Evolutionary conservation across 2,329 filamentous ascomycete species (phyloP).

Genomic region (Phialemoniopsis sp.): DNA sequence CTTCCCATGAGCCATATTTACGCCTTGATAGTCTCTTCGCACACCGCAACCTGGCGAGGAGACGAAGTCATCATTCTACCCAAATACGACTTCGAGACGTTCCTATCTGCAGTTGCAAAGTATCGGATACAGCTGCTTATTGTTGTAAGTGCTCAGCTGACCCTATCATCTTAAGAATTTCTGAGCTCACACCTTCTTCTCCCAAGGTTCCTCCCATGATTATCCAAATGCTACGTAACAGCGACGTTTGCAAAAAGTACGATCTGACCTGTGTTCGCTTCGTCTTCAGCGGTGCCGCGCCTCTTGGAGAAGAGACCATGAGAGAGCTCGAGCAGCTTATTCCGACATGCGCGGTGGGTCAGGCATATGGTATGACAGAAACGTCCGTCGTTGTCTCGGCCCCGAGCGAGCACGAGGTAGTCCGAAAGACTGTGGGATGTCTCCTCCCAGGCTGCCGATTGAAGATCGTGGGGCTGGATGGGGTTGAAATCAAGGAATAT

Average conservation of each 20-base stretch:
- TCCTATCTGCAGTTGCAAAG: constrained; percentile 59
- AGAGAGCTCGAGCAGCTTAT: constrained; percentile 57
- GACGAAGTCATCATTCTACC: constrained; percentile 70
- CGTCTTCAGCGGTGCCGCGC: constrained; percentile 74
- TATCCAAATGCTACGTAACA: constrained; percentile 67
- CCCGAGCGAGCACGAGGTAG: constrained; percentile 54
- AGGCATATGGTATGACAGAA: constrained; percentile 77
- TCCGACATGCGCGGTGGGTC: constrained; percentile 59
- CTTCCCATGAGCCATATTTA: constrained; percentile 83
- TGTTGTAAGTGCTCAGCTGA: constrained; percentile 50
- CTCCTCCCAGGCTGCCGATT: constrained; percentile 60
- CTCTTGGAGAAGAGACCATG: constrained; percentile 69
- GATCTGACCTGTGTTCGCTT: constrained; percentile 64
- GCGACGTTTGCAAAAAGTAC: constrained; percentile 57
- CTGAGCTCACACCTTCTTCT: too few relatives aligned
- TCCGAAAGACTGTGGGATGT: constrained; percentile 65
- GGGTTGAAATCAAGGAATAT: constrained; percentile 63
- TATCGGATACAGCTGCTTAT: constrained; percentile 66
- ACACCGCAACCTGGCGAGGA: constrained; percentile 63
- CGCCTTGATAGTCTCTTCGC: constrained; percentile 66
- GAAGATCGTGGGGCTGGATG: constrained; percentile 63
- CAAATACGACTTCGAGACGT: constrained; percentile 69
- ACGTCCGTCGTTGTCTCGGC: constrained; percentile 63
- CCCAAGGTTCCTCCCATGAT: constrained; percentile 83
- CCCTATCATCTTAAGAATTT: too few relatives aligned